Evolutionary conservation across 345 rosid genomes (phyloP).

Genomic region (Eucalyptus virginea): DNA sequence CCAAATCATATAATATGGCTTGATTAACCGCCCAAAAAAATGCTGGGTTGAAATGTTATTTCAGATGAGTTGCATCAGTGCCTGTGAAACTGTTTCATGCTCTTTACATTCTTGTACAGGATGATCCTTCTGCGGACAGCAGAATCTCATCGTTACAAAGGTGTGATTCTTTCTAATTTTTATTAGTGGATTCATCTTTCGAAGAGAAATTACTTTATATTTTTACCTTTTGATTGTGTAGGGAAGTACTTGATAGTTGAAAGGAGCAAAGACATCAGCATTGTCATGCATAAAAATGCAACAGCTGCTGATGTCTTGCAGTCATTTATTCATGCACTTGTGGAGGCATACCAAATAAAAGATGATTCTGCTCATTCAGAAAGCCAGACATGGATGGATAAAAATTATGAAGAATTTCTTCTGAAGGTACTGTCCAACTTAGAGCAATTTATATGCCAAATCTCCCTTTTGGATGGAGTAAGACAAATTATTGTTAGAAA

Average conservation of each 20-base stretch:
- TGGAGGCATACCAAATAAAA: conserved; percentile 19
- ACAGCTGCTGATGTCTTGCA: conserved; percentile 50
- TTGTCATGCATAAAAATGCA: conserved; percentile 58
- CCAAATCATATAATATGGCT: not conserved
- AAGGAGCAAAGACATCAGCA: conserved; percentile 26
- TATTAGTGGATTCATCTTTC: not conserved
- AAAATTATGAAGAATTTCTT: conserved; percentile 43
- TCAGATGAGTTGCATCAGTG: not conserved
- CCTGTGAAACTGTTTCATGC: not conserved
- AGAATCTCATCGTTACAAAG: conserved; percentile 24
- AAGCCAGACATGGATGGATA: conserved; percentile 76
- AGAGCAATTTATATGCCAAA: not conserved
- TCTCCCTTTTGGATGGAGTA: not conserved
- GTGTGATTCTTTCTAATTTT: conserved; percentile 9
- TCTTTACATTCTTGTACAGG: conserved; percentile 15
- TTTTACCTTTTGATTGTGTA: conserved; percentile 3
- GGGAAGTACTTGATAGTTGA: conserved; percentile 60
- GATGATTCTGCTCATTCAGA: conserved; percentile 12
- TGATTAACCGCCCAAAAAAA: not conserved
- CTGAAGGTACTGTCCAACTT: conserved; percentile 34
- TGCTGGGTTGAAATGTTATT: not conserved
- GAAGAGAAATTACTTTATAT: not conserved
- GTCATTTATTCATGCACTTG: conserved; percentile 69
- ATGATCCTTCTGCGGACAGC: conserved; percentile 20
- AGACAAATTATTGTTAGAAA: not conserved